Evolutionary conservation across 257 asterid genomes (phyloP).

Genomic region (Misopates orontium): DNA sequence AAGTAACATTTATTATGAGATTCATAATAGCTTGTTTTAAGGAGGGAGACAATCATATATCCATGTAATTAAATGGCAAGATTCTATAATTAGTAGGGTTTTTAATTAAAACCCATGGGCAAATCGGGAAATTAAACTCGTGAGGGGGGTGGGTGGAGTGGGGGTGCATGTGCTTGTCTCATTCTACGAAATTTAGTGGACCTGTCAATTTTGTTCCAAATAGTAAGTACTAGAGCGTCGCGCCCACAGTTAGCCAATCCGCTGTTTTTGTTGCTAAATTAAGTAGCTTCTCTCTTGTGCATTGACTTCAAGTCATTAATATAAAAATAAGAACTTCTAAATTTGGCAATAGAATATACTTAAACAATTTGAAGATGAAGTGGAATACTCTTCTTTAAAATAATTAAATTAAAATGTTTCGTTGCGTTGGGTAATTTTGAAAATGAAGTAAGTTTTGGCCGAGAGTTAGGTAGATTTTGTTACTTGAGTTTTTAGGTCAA

Average conservation of each 20-base stretch:
- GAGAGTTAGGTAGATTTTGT: too few species aligned
- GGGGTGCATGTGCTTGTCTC: neutral
- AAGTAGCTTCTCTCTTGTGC: neutral
- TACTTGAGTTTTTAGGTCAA: too few species aligned
- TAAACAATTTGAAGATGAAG: neutral
- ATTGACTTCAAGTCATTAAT: neutral
- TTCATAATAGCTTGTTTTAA: neutral
- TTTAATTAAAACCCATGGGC: constrained; percentile 13
- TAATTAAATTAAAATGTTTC: too few species aligned
- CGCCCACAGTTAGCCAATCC: too few species aligned
- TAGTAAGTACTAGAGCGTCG: too few species aligned
- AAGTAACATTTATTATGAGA: neutral
- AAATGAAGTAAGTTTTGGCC: too few species aligned
- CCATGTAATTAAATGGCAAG: neutral
- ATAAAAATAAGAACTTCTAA: neutral
- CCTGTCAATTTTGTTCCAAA: too few species aligned
- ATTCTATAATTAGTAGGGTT: neutral
- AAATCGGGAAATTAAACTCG: constrained; percentile 11
- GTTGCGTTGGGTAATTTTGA: too few species aligned
- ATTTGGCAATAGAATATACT: neutral
- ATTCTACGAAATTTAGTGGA: too few species aligned
- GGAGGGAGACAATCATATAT: neutral
- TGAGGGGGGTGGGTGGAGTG: neutral
- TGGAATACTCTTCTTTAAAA: neutral
- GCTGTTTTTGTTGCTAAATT: too few species aligned